Percentiles rank a stretch among this genome's conserved stretches.
Conservation (phyloP, 768 basidiomycete genomes). For the Hygrophorus russula region DNA sequence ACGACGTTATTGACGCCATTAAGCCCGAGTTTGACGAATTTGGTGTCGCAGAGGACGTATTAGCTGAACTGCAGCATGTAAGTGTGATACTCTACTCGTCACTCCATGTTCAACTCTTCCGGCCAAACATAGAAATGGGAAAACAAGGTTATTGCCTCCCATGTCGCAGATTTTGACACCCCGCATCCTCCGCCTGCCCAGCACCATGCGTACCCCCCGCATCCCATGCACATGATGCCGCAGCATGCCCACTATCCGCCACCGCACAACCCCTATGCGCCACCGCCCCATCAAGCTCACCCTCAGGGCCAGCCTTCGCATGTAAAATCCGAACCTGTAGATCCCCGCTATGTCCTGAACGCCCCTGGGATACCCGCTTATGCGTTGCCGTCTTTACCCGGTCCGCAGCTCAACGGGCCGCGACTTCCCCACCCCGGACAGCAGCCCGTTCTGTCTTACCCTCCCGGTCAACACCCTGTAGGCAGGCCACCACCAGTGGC, state of each 20-base stretch:
- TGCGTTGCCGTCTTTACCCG: constrained; percentile 50
- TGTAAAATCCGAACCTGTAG: constrained; percentile 68
- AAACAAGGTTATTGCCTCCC: constrained; percentile 83
- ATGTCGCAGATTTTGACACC: constrained; percentile 88
- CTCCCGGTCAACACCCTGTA: constrained; percentile 17
- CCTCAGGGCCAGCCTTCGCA: constrained; percentile 22
- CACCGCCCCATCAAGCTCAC: constrained; percentile 21
- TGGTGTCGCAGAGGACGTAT: constrained; percentile 85
- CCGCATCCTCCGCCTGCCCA: constrained; percentile 30
- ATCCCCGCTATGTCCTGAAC: constrained; percentile 53
- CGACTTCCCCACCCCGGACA: constrained; percentile 43
- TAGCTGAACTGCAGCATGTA: constrained; percentile 83
- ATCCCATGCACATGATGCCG: constrained; percentile 53
- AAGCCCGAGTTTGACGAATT: constrained; percentile 95
- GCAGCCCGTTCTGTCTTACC: constrained; percentile 46
- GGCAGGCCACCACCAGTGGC: constrained; percentile 10
- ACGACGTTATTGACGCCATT: constrained; percentile 85
- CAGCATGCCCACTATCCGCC: constrained; percentile 48
- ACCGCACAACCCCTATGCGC: constrained; percentile 40
- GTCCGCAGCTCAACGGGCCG: constrained; percentile 48
- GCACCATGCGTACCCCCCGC: constrained; percentile 46
- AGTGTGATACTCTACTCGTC: constrained; percentile 22
- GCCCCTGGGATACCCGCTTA: constrained; percentile 31
- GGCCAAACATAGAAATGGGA: constrained; percentile 78
- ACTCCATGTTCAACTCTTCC: neutral